Evolutionary conservation across 495 filamentous ascomycete species (phyloP).

Genomic region (Halenospora varia): DNA sequence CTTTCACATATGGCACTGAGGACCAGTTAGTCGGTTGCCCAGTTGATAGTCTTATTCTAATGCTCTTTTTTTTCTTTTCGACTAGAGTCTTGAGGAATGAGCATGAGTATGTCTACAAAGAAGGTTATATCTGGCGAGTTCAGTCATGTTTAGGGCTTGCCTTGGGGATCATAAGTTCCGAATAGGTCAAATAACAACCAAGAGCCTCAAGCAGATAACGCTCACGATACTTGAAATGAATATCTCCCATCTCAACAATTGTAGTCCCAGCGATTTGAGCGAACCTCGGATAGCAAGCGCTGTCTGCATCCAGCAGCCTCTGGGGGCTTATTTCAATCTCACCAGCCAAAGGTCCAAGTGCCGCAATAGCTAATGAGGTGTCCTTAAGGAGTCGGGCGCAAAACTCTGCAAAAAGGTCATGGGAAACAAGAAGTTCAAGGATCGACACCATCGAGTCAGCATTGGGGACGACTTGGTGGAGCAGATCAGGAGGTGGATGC

Average conservation of each 20-base stretch:
- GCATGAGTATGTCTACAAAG: no score
- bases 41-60: no score
- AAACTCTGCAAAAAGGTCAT: slow-evolving; percentile 37
- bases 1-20: no score
- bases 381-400: slow-evolving; percentile 31
- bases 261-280: slow-evolving; percentile 28
- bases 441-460: slow-evolving; percentile 28
- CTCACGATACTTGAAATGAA: slow-evolving; percentile 35
- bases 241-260: slow-evolving; percentile 25
- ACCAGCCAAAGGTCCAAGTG: background rate
- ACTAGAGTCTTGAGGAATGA: no score
- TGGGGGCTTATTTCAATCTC: background rate
- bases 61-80: no score
- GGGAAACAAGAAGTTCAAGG: slow-evolving; percentile 31
- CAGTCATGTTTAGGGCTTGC: no score
- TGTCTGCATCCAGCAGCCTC: slow-evolving; percentile 14
- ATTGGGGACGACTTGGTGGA: background rate
- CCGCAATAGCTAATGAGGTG: slow-evolving; percentile 6
- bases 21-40: no score
- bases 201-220: slow-evolving; percentile 37
- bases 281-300: slow-evolving; percentile 8
- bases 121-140: no score
- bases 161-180: no score
- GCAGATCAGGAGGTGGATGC: background rate
- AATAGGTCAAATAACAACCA: slow-evolving; percentile 24